Conservation (phyloP, 2,329 filamentous ascomycete species). For the Fusarium tricinctum region DNA sequence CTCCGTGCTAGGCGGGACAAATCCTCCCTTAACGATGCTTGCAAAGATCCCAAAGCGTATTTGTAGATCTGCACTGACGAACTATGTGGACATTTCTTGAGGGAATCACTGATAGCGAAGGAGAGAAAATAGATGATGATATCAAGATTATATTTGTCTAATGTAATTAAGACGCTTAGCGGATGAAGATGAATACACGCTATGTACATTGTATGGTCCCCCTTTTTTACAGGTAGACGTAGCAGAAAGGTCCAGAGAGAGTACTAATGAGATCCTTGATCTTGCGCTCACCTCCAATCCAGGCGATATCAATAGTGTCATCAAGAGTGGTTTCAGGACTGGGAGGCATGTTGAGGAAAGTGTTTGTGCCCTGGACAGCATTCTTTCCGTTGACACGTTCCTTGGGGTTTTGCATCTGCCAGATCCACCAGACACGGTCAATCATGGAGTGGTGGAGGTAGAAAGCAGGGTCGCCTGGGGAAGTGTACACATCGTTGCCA, state of each 20-base stretch:
- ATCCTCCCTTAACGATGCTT: background rate
- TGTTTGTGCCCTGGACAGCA: slow-evolving; percentile 47
- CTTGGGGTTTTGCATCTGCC: slow-evolving; percentile 50
- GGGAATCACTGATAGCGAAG: background rate
- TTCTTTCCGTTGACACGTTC: slow-evolving; percentile 40
- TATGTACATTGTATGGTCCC: background rate
- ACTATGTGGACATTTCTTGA: background rate
- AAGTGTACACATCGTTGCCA: slow-evolving; percentile 57
- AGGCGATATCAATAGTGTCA: slow-evolving; percentile 49
- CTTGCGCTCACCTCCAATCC: slow-evolving; percentile 40
- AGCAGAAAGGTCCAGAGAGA: slow-evolving; percentile 53
- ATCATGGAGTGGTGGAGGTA: slow-evolving; percentile 54
- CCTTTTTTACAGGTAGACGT: slow-evolving; percentile 50
- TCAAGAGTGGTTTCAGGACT: slow-evolving; percentile 47
- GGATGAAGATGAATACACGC: slow-evolving; percentile 1
- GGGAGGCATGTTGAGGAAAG: slow-evolving; percentile 44
- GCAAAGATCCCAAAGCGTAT: background rate
- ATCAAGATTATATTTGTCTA: background rate
- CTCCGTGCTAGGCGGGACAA: background rate
- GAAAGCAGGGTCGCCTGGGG: slow-evolving; percentile 56
- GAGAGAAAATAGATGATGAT: background rate
- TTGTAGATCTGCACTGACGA: background rate
- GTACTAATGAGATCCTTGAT: slow-evolving; percentile 55
- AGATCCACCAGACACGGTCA: slow-evolving; percentile 51
- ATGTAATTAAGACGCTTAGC: slow-evolving; percentile 11